Base-by-base conservation (phyloP, 164 flowering plant genomes). In the Umbilicus rupestris region DNA sequence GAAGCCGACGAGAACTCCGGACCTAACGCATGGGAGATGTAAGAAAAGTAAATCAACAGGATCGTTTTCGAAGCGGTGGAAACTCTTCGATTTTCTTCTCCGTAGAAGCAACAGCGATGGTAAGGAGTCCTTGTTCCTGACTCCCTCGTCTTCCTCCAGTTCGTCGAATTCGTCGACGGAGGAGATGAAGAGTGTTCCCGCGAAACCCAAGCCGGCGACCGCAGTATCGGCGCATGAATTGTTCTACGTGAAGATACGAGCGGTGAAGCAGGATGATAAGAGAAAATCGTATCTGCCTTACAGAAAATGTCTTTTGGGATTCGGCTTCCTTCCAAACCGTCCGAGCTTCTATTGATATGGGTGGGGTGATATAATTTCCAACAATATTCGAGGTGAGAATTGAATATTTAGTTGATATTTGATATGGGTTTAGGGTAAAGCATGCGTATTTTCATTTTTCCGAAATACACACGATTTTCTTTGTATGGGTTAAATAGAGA, bases 11-110 rank as follows among this genome's bases (percentile, higher is more conserved):
- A 33, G n/a, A 30, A 14, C 65, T 3, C 65, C 44, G 29, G 26
- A 10, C 1, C 5, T 26, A 3, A 19, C 45, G 5, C 65, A 45
- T 5, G 22, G 26, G 2, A 63, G 45, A 33, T 63, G 65, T 24
- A 41, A 63, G 15, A 63, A 63, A 46, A 63, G 65, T 41, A 63
- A 63, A 16, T 63, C 65, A 10, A 63, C 29, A 3, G 65, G 65
- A 63, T 63, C 65, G 46, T 24, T 45, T 22, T 63, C 65, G 65
- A 63, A 39, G 45, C 44, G 65, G 14, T 63, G 46, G 65, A 63
- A 41, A 46, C 46, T 63, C 2, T 3, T 12, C 2, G 65, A 35
- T 41, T 28, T 63, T 3, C 29, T 63, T 14, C 29, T 37, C 12
- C 44, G 65, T 1, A 1, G 65, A 12, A 63, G 46, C 19, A 63